Base-by-base conservation (phyloP, 1,139 yeast species). In the Blastobotrys malaysiensis region DNA sequence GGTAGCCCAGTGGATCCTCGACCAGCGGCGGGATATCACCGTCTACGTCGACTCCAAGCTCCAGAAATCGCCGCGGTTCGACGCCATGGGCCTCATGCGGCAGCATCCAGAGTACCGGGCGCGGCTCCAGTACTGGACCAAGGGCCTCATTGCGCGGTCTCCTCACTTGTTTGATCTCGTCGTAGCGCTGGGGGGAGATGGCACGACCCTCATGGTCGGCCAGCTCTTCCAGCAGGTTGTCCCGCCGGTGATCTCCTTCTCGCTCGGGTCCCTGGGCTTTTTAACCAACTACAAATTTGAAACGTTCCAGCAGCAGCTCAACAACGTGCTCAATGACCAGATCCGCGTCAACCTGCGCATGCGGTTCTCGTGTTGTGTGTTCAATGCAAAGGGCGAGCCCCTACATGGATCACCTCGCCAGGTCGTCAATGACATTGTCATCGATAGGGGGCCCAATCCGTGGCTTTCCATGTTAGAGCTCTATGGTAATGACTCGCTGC, bases 371-470 rank as follows among this genome's bases (percentile, higher is more conserved):
- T 88, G 96, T 66, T 70, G 85, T 19, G 73, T 76, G 4, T 71
- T 69, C 56, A 65, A 65, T 16, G 54, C 60, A 19, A 55, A 81
- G 55, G 80, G 86, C 57, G 95, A 88, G 65, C n/a, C 26, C 13
- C 11, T 43, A 20, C 46, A 44, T 9, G 48, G 44, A 9, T 31
- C 48, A 5, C 24, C 48, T 11, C 52, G 46, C 26, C 56, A 53
- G 26, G 93, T 88, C 3, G 75, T 88, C 59, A 88, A 88, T 67
- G 97, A 88, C 68, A 72, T 88, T 57, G 91, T 90, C 1, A 82
- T 88, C 43, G 97, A 88, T 65, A 74, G 97, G 53, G 97, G 97
- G 0, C 95, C 96, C 1, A 83, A 89, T 21, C 95, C 97, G 0
- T 88, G 83, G 73, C 88, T 88, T 2, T 86, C 96, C 1, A 86